Conservation (phyloP, 1,284 basidiomycete genomes). For the Irpex sp. region DNA sequence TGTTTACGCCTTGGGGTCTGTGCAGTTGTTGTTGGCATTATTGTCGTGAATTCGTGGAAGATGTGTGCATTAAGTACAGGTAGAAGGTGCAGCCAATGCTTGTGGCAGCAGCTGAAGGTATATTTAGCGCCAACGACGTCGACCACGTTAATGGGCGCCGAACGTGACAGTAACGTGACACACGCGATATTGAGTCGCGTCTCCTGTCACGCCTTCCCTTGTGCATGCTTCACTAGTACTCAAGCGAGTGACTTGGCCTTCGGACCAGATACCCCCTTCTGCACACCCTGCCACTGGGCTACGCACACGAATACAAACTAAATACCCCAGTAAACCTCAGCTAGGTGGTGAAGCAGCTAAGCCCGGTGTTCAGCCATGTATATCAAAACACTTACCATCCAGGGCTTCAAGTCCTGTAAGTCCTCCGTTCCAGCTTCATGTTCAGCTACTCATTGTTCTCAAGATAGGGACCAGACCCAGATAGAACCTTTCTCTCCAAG, state of each 20-base stretch:
- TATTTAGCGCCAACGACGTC: neutral
- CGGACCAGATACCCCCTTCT: neutral
- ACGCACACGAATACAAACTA: too few relatives aligned
- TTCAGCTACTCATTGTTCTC: neutral
- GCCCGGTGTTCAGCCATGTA: constrained; percentile 45
- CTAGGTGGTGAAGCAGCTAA: neutral
- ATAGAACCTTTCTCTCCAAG: constrained; percentile 79
- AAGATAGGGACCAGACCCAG: constrained; percentile 77
- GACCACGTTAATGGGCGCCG: neutral
- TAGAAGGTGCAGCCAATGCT: too few relatives aligned
- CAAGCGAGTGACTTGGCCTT: too few relatives aligned
- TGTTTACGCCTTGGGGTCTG: constrained; percentile 25
- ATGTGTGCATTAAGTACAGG: neutral
- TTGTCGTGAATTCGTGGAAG: neutral
- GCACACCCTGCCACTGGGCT: neutral
- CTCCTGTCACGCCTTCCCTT: constrained; percentile 4
- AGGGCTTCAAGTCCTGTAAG: constrained; percentile 95
- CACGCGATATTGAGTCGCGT: constrained; percentile 9
- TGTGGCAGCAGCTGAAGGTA: too few relatives aligned
- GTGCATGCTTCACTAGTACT: too few relatives aligned
- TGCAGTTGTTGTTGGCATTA: constrained; percentile 15
- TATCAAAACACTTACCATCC: constrained; percentile 90
- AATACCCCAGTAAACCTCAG: neutral
- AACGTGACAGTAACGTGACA: constrained; percentile 3
- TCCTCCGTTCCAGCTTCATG: neutral